Percentiles rank a stretch among this genome's conserved stretches.
These are phyloP conservation scores for Phytophthora ramorum DNA, from an alignment of 352 stramenopile species.

Conservation along the genomic window DNA sequence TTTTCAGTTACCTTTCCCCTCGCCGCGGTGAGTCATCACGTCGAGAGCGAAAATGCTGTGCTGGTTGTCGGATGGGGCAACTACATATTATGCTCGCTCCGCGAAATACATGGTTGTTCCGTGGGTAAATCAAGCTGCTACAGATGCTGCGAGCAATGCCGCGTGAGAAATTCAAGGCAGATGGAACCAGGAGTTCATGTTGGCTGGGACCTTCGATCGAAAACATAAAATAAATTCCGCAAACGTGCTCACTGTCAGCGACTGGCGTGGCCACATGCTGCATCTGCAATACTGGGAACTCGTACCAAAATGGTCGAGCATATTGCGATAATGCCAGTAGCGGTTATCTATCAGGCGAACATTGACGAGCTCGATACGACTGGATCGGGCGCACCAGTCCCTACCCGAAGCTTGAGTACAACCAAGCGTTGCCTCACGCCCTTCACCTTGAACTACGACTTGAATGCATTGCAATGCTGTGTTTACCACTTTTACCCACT, in stretches of 20 bases:
- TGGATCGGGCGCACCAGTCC: not conserved
- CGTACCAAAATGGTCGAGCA: too few species aligned
- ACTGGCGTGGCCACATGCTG: too few species aligned
- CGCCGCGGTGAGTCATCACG: too few species aligned
- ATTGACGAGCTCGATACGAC: conserved; percentile 5
- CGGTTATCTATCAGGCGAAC: not conserved
- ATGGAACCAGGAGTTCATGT: conserved; percentile 10
- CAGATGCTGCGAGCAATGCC: conserved; percentile 15
- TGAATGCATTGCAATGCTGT: conserved; percentile 6
- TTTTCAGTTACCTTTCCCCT: not conserved
- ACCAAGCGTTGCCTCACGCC: conserved; percentile 24
- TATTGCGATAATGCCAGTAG: not conserved
- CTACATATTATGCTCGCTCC: not conserved
- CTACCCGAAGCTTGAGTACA: conserved; percentile 3
- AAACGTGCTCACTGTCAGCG: too few species aligned
- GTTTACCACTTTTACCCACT: not conserved
- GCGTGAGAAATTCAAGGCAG: conserved; percentile 13
- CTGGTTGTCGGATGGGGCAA: conserved; percentile 15
- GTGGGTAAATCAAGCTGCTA: not conserved
- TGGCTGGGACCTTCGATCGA: not conserved
- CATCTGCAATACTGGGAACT: too few species aligned
- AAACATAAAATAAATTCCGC: not conserved
- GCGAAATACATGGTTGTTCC: conserved; percentile 13
- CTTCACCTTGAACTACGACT: conserved; percentile 22
- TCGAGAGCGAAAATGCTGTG: conserved; percentile 1